phyloP scores from a whole-genome alignment of 148 eudicot genomes.

The Spergularia bocconei region DNA sequence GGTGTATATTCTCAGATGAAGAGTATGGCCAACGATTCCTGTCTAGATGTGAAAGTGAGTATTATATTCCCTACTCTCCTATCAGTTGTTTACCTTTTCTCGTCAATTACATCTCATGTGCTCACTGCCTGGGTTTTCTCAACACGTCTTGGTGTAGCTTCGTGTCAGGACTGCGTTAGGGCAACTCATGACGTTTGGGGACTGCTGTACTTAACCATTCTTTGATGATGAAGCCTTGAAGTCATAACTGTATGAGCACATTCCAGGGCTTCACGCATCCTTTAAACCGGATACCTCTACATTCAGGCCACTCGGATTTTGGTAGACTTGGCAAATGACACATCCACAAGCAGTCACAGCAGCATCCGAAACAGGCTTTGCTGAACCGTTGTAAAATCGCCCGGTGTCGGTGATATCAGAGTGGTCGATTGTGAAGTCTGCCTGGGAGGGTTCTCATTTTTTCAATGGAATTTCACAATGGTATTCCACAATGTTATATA shows the following conservation, averaged over 20 bases:
- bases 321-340: not conserved
- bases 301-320: not conserved
- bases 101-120: not conserved
- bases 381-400: not conserved
- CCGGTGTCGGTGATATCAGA: not conserved
- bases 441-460: slow-evolving; percentile 1
- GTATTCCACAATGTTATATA: slow-evolving; percentile 2
- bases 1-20: slow-evolving; percentile 67
- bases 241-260: not conserved
- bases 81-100: not conserved
- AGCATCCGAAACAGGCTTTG: not conserved
- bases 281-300: slow-evolving; percentile 14
- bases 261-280: slow-evolving; percentile 13
- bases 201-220: slow-evolving; percentile 35
- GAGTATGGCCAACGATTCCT: slow-evolving; percentile 75
- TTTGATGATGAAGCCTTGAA: slow-evolving; percentile 19
- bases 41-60: slow-evolving; percentile 85
- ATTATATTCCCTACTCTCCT: not conserved
- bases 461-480: not conserved
- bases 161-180: slow-evolving; percentile 62
- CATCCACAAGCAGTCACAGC: not conserved
- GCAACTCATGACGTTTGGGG: slow-evolving; percentile 49
- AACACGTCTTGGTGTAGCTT: slow-evolving; percentile 50
- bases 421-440: slow-evolving; percentile 1
- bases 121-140: slow-evolving; percentile 1